Evolutionary conservation across 2,329 filamentous ascomycete species (phyloP), one percentile per base, ranked within the genome.

Genomic region (Clonostachys sp.): DNA sequence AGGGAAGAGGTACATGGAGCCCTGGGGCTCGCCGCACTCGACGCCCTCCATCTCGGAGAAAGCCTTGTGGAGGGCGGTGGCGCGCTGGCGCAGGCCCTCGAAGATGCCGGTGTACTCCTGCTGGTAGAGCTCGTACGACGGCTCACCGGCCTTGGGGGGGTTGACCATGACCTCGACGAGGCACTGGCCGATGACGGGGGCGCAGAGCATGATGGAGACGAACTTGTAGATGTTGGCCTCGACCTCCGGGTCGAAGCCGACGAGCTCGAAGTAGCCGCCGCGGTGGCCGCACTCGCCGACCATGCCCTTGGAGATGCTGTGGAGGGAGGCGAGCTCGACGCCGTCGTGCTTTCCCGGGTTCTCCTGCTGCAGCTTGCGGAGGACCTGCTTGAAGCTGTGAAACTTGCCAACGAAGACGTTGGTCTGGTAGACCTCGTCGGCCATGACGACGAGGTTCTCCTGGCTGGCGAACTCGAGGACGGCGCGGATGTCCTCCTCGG

Each of bases 351-450:
- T 84, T 60, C 83, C 87, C 1, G 86, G 81, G 41, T 77, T 69
- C 62, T 86, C 80, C 66, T 86, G 76, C 68, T 97, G 92, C 60
- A 97, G 73, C 57, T 86, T 78, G 53, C 91, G 83, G 45, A 99
- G 81, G 39, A 86, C 84, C 59, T 87, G 84, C 75, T 97, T 97
- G 85, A 99, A 97, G 61, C 89, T 95, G 72, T 89, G 83, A 76
- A 99, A 99, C 65, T 92, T 79, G 67, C 94, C 94, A 52, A 87
- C 75, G 72, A 99, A 99, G 58, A 99, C 88, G 69, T 99, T 99
- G 63, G 94, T 97, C 73, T 99, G 94, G 81, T 99, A 99, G 36
- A 99, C 94, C 70, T 99, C 94, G 62, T 99, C 94, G 45, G 94
- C 94, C 60, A 99, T 81, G 55, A 97, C 77, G 48, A 97, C 91